A percentile compares a stretch with the other conserved stretches of the same genome.
Conservation (phyloP, 805 yeast species). For the Candida chauliodis region DNA sequence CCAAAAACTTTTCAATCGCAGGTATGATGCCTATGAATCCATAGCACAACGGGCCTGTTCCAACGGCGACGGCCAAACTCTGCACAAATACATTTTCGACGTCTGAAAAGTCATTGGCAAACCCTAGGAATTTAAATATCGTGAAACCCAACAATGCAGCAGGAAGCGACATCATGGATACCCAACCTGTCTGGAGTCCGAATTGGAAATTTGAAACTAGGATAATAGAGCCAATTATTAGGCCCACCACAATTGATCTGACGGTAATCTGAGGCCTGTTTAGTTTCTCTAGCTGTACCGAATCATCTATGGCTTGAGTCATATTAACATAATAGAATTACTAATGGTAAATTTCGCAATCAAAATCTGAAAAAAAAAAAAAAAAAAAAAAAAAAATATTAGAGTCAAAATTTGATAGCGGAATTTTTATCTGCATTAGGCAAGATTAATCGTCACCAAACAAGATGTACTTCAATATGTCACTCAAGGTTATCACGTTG, state of each 20-base stretch:
- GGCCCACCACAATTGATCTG: slow-evolving; percentile 72
- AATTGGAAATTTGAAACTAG: slow-evolving; percentile 90
- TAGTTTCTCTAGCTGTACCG: slow-evolving; percentile 38
- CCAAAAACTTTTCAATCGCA: slow-evolving; percentile 86
- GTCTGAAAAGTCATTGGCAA: slow-evolving; percentile 48
- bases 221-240: slow-evolving; percentile 82
- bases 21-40: slow-evolving; percentile 96
- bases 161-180: slow-evolving; percentile 97
- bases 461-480: slow-evolving; percentile 78
- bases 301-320: neutral
- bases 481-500: slow-evolving; percentile 89
- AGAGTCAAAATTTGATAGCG: neutral
- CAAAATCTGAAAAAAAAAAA: neutral
- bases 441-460: slow-evolving; percentile 48
- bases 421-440: neutral
- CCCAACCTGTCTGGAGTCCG: slow-evolving; percentile 98
- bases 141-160: slow-evolving; percentile 88
- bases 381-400: neutral
- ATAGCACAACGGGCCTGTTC: slow-evolving; percentile 94
- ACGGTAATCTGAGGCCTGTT: slow-evolving; percentile 63
- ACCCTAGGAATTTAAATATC: slow-evolving; percentile 61
- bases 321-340: neutral
- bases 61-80: slow-evolving; percentile 93
- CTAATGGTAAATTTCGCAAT: slow-evolving; percentile 4
- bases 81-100: slow-evolving; percentile 94